Conservation (phyloP, 2,329 filamentous ascomycete genomes). For the Dactylellina parvicollis region DNA sequence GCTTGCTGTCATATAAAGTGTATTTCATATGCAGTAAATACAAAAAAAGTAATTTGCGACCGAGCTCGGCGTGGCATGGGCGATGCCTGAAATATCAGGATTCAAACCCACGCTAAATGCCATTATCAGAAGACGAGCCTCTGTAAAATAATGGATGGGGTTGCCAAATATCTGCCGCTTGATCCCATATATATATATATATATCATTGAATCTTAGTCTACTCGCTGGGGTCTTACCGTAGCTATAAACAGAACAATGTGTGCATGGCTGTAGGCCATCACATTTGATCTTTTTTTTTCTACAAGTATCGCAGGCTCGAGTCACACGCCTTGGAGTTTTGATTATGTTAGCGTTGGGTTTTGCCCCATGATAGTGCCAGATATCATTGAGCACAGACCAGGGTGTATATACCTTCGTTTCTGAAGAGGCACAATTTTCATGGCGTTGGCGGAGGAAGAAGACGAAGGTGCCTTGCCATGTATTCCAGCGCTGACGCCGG, state of each 20-base stretch:
- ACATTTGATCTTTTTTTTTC: constrained; percentile 87
- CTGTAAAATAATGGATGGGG: too few relatives aligned
- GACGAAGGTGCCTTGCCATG: constrained; percentile 20
- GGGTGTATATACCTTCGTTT: constrained; percentile 26
- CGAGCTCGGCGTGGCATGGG: not conserved
- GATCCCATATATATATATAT: constrained; percentile 26
- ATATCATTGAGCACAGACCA: not conserved
- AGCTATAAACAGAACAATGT: constrained; percentile 97
- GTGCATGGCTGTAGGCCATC: constrained; percentile 89
- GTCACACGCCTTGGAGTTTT: constrained; percentile 70
- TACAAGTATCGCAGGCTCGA: constrained; percentile 82
- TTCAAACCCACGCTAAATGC: too few relatives aligned
- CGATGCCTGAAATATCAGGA: too few relatives aligned
- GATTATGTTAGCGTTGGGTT: not conserved
- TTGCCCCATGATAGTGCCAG: constrained; percentile 64
- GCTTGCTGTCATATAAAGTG: not conserved
- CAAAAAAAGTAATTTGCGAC: too few relatives aligned
- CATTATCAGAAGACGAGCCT: too few relatives aligned
- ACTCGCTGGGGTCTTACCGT: constrained; percentile 71
- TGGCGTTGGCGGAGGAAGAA: constrained; percentile 28
- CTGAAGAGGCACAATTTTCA: constrained; percentile 46
- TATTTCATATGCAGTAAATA: too few relatives aligned
- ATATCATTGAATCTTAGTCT: not conserved
- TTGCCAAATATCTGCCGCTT: too few relatives aligned
- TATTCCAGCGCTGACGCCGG: constrained; percentile 10